Conservation (phyloP, 495 filamentous ascomycete genomes). For the Halenospora varia region DNA sequence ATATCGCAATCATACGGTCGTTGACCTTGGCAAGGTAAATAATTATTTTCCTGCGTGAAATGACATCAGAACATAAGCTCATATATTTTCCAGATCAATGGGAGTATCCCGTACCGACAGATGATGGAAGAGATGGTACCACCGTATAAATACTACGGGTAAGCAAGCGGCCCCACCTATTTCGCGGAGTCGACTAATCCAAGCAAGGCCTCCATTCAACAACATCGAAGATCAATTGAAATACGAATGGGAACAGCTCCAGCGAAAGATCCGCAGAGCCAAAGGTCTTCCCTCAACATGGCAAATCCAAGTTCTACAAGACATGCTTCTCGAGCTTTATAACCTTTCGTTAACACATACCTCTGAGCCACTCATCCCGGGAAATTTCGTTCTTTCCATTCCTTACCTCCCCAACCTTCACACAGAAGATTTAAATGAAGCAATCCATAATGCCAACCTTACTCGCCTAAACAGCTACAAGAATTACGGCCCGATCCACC, state of each 20-base stretch:
- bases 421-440: background rate
- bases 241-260: background rate
- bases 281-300: slow-evolving; percentile 1
- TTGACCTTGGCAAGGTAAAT: slow-evolving; percentile 1
- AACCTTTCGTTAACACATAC: background rate
- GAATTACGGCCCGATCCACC: background rate
- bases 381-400: background rate
- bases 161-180: background rate
- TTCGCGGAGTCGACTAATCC: background rate
- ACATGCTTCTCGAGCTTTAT: background rate
- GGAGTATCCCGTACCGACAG: background rate
- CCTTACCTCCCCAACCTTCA: background rate
- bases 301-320: background rate
- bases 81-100: background rate
- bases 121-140: background rate
- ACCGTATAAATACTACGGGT: background rate
- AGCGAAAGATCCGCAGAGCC: background rate
- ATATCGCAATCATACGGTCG: slow-evolving; percentile 2
- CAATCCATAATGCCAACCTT: background rate
- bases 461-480: background rate
- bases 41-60: background rate
- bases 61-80: too few species aligned
- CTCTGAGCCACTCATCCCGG: background rate
- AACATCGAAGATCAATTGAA: background rate
- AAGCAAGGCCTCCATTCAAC: background rate